Conservation (phyloP, 495 filamentous ascomycete genomes). For the Penicillium cosmopolitanum region DNA sequence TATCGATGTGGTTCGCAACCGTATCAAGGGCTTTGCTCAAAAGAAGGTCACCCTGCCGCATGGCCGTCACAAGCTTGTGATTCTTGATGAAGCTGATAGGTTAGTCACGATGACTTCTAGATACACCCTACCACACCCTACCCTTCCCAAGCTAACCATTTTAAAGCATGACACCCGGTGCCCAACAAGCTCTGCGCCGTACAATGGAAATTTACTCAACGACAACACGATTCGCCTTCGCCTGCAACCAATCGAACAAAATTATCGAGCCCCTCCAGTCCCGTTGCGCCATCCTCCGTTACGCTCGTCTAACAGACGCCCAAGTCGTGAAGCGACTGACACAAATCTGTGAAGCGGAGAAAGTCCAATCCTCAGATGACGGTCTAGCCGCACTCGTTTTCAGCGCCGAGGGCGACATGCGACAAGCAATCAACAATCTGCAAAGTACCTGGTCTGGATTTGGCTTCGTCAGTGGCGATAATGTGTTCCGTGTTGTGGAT, state of each 20-base stretch:
- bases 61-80: slow-evolving; percentile 93
- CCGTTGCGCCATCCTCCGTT: slow-evolving; percentile 94
- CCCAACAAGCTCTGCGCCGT: slow-evolving; percentile 90
- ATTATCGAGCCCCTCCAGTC: slow-evolving; percentile 99
- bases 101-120: slow-evolving; percentile 22
- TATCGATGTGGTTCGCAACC: slow-evolving; percentile 97
- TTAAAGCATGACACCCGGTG: slow-evolving; percentile 86
- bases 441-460: slow-evolving; percentile 96
- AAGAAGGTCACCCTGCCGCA: slow-evolving; percentile 96
- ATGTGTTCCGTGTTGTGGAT: slow-evolving; percentile 98
- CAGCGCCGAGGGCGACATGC: slow-evolving; percentile 97
- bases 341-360: slow-evolving; percentile 90
- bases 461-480: slow-evolving; percentile 95
- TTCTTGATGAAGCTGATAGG: slow-evolving; percentile 96
- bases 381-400: slow-evolving; percentile 95
- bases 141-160: not conserved
- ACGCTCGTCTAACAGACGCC: slow-evolving; percentile 86
- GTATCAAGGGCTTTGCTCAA: slow-evolving; percentile 98
- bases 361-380: slow-evolving; percentile 87
- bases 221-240: slow-evolving; percentile 96
- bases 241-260: slow-evolving; percentile 98
- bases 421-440: slow-evolving; percentile 98
- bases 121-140: not conserved
- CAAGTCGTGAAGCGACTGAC: slow-evolving; percentile 88
- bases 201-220: slow-evolving; percentile 99